Conservation (phyloP, 2,329 filamentous ascomycete genomes). For the Byssoonygena ceratinophila region DNA sequence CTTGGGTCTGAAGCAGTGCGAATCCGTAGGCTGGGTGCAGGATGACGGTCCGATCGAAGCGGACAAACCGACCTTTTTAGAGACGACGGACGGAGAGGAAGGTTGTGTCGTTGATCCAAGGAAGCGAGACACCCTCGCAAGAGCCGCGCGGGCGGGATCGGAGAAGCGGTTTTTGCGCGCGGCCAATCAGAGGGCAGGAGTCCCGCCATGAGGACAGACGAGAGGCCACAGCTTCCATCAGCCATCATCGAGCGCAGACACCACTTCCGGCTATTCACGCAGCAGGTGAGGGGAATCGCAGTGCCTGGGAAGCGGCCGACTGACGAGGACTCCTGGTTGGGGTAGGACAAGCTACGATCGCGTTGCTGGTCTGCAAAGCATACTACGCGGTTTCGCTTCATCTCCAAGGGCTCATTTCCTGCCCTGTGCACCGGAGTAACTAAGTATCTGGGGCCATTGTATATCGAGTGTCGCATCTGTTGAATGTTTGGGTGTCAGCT, state of each 20-base stretch:
- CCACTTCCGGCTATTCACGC: not conserved
- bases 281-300: not conserved
- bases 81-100: not conserved
- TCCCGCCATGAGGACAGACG: conserved; percentile 31
- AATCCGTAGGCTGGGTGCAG: not conserved
- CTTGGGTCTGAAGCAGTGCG: not conserved
- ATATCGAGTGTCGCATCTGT: no score
- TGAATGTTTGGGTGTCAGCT: no score
- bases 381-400: no score
- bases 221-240: conserved; percentile 21
- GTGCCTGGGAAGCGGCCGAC: not conserved
- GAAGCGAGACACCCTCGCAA: not conserved
- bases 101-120: not conserved
- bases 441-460: no score
- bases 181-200: conserved; percentile 28
- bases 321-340: not conserved
- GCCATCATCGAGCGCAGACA: no score
- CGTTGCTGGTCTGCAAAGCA: no score
- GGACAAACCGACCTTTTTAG: not conserved
- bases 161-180: conserved; percentile 11
- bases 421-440: no score
- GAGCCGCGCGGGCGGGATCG: conserved; percentile 1
- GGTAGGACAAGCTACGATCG: not conserved
- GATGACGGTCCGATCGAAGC: conserved; percentile 2
- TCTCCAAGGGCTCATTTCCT: no score